Conservation (phyloP, 495 filamentous ascomycete genomes). For the Penicillium soppii region DNA sequence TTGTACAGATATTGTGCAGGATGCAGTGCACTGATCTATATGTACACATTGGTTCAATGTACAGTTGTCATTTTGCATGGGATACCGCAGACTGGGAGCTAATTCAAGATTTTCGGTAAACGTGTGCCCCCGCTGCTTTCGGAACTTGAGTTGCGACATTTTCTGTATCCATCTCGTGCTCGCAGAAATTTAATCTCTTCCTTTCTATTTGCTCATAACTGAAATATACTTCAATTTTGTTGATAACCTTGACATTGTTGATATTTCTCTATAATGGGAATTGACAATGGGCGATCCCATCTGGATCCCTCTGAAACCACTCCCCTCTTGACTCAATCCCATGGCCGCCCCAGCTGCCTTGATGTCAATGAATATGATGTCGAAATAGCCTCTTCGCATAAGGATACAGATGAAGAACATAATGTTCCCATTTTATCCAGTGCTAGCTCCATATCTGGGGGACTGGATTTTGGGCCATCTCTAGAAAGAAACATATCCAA, state of each 20-base stretch:
- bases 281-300: background rate
- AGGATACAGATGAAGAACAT: conserved; percentile 21
- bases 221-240: background rate
- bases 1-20: too few relatives aligned
- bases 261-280: background rate
- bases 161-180: background rate
- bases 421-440: conserved; percentile 22
- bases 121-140: background rate
- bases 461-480: conserved; percentile 29
- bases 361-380: conserved; percentile 10
- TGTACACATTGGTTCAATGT: too few relatives aligned
- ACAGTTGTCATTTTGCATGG: too few relatives aligned
- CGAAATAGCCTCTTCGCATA: conserved; percentile 20
- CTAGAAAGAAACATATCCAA: conserved; percentile 26
- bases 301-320: conserved; percentile 15
- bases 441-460: conserved; percentile 31
- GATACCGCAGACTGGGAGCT: background rate
- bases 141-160: background rate
- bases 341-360: conserved; percentile 7
- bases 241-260: background rate
- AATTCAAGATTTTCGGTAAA: background rate
- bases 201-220: background rate
- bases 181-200: background rate
- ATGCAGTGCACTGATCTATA: background rate
- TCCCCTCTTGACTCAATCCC: conserved; percentile 15